Evolutionary conservation across 768 basidiomycete genomes (phyloP).

Genomic region (Podaxis sp.): DNA sequence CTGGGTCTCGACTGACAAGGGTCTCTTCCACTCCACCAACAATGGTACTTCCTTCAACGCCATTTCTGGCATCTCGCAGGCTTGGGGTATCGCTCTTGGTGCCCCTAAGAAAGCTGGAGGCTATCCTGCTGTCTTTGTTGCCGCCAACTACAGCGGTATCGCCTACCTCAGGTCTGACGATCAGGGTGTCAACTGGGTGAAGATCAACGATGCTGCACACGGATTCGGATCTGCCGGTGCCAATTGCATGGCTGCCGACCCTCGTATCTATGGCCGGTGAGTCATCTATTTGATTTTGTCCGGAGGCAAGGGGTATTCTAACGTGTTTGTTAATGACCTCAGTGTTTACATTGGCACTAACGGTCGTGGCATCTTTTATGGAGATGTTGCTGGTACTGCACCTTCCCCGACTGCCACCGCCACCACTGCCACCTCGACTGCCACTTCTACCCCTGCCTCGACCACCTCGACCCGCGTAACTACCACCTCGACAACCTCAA

Average conservation of each 20-base stretch:
- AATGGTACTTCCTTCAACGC: constrained; percentile 48
- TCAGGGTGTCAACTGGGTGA: constrained; percentile 53
- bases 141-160: constrained; percentile 48
- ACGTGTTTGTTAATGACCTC: neutral
- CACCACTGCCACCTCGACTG: constrained; percentile 22
- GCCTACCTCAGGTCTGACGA: constrained; percentile 62
- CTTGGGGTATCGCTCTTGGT: constrained; percentile 60
- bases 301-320: neutral
- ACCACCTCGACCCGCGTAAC: constrained; percentile 18
- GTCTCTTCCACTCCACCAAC: constrained; percentile 58
- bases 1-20: constrained; percentile 62
- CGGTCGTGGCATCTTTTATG: constrained; percentile 58
- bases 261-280: constrained; percentile 54
- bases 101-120: constrained; percentile 47
- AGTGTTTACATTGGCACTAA: constrained; percentile 65
- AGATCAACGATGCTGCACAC: constrained; percentile 57
- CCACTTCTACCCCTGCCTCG: constrained; percentile 20
- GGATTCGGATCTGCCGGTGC: constrained; percentile 54
- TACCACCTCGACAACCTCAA: constrained; percentile 18
- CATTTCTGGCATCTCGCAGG: constrained; percentile 45
- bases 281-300: constrained; percentile 15
- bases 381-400: constrained; percentile 34
- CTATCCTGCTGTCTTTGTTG: constrained; percentile 56
- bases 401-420: constrained; percentile 29
- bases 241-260: constrained; percentile 52